Evolutionary conservation across 1,139 yeast genomes (phyloP), one percentile per base, ranked within the genome.

Genomic region (Geotrichum carabidarum): DNA sequence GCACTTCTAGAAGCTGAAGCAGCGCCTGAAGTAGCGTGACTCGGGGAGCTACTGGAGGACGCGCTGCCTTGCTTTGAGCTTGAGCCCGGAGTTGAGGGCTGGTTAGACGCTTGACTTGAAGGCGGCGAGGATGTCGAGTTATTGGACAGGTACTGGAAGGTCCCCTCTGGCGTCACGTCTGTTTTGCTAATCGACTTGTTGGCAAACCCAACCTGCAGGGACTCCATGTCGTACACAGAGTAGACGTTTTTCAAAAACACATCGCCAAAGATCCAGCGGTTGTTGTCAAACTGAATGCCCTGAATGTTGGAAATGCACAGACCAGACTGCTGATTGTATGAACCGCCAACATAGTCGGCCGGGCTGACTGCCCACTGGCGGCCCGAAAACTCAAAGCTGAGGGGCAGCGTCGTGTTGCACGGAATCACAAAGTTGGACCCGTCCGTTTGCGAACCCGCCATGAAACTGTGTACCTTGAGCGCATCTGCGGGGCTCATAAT

Each of bases 261-360:
- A 35, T 82, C 83, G 4, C 90, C 90, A 43, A 84, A 69, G 41
- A 84, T 68, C 78, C 77, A 74, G 75, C 93, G 74, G 63, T 44
- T 41, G 2, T 68, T 62, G 32, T 65, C 62, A 30, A 65, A 61
- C 15, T 66, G 63, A 17, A 60, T 56, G 15, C 86, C 88, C 68
- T 81, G 86, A 53, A 83, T 75, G 63, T 82, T 82, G 9, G 86
- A 80, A n/a, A 83, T 81, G 70, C 89, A 84, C 64, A 77, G 75
- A 51, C 97, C 97, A 82, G 93, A 83, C 71, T 93, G 98, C 1
- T 75, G 56, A 27, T 44, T 32, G 32, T 55, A 55, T 30, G 35
- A 37, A 8, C 40, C 51, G 27, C 55, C 57, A 32, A 53, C 36
- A 43, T 53, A 53, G 32, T 46, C 42, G n/a, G 17, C 14, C 3